Base-by-base conservation (phyloP, 2,329 filamentous ascomycete genomes). In the Cladobotryum protrusum region DNA sequence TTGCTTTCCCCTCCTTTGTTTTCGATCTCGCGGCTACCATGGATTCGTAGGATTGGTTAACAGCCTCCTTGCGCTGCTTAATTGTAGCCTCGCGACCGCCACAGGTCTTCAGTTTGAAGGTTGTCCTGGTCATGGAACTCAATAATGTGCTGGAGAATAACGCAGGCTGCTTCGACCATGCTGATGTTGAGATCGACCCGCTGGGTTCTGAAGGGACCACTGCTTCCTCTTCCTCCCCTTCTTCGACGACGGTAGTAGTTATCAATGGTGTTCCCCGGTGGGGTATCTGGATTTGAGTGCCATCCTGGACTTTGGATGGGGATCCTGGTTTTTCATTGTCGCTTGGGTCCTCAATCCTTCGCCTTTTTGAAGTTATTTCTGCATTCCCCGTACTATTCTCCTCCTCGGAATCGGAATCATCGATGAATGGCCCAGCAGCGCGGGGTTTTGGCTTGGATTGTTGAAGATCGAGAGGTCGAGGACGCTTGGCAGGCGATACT, bases 1-100 rank as follows among this genome's bases (percentile, higher is more conserved):
- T 81, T 2, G 87, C 87, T 52, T 82, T 76, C 2, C 86, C 85
- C 50, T 85, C 79, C 54, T 81, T 82, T 1, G 78, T 82, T 49
- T 71, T 79, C 5, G 86, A 88, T 45, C 86, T 75, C 11, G 81
- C 77, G 18, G 85, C 85, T 3, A 87, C 79, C 57, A 89, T 76
- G 36, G 78, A 72, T 60, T 87, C 82, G 60, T 86, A 89, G 0
- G 85, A 73, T 1, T 78, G 63, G 1, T 69, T 63, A 1, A 67
- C 65, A 1, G 66, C 63, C 7, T 69, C 62, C 48, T 72, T 73
- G 46, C 82, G 80, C 58, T 80, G 72, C 41, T 74, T 74, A 41
- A 89, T 73, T 0, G 77, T 72, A 2, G 80, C 65, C 0, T 72
- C 71, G 39, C 73, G 78, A 29, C 86, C 86, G 18, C 74, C 71